phyloP scores from a whole-genome alignment of 2,329 filamentous ascomycete species.

The Knufia petricola region DNA sequence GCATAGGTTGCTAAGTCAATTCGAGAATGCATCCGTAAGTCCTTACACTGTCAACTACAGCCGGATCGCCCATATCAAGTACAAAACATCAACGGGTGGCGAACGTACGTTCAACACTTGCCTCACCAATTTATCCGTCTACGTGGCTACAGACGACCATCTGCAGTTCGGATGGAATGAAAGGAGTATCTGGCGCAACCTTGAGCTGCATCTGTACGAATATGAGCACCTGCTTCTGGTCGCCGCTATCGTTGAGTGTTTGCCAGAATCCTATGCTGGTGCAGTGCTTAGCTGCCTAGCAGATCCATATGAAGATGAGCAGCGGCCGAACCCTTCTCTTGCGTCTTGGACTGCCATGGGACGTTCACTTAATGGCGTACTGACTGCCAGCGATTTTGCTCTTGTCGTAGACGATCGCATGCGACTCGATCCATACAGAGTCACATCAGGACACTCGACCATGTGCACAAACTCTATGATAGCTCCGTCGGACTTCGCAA shows the following conservation, averaged over 20 bases:
- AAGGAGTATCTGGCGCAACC: constrained; percentile 15
- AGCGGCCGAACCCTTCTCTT: constrained; percentile 14
- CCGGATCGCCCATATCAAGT: neutral
- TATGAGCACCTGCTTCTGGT: constrained; percentile 20
- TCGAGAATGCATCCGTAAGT: neutral
- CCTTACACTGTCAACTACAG: constrained; percentile 5
- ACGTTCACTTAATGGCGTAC: constrained; percentile 16
- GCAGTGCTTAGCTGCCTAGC: constrained; percentile 14
- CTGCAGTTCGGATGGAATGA: constrained; percentile 19
- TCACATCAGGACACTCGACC: constrained; percentile 3
- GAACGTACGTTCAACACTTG: constrained; percentile 5
- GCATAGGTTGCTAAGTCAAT: constrained; percentile 2
- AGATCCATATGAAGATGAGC: constrained; percentile 12
- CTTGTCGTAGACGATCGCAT: constrained; percentile 19
- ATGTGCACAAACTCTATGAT: constrained; percentile 8
- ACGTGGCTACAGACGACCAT: constrained; percentile 13
- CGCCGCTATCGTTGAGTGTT: constrained; percentile 16
- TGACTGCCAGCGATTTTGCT: constrained; percentile 19
- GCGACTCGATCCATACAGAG: constrained; percentile 16
- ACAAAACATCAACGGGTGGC: constrained; percentile 4
- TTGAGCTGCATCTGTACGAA: constrained; percentile 15
- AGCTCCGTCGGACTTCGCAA: constrained; percentile 12
- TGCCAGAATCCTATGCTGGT: constrained; percentile 17
- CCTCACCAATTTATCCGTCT: constrained; percentile 6
- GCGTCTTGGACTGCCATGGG: constrained; percentile 14